Percentiles rank a stretch among this genome's conserved stretches.
These are phyloP conservation scores for Cucurbita maxima DNA, from an alignment of 306 rosid genomes.

Conservation along the genomic window DNA sequence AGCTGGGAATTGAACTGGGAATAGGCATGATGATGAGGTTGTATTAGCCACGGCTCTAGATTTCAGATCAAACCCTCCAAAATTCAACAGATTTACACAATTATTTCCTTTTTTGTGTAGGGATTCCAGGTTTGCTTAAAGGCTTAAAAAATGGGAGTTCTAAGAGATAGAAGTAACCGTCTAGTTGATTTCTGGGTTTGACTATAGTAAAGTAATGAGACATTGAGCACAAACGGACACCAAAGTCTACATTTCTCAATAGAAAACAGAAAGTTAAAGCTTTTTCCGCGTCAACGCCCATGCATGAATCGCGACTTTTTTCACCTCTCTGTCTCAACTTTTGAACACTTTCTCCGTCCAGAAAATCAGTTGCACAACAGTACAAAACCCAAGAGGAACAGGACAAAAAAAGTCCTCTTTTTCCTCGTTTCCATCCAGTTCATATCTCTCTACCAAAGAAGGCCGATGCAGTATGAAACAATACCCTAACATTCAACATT, in stretches of 20 bases:
- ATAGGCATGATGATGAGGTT: neutral
- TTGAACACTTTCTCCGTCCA: conserved; percentile 13
- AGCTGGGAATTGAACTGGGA: conserved; percentile 19
- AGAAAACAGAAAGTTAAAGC: conserved; percentile 20
- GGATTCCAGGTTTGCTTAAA: neutral
- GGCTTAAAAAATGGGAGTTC: neutral
- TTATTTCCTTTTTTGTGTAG: neutral
- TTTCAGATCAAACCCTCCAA: conserved; percentile 18
- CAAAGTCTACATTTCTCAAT: conserved; percentile 15
- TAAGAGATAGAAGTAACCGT: neutral
- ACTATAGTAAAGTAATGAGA: conserved; percentile 19
- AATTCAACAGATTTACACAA: conserved; percentile 4
- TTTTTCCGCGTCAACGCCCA: conserved; percentile 46
- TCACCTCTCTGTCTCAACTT: conserved; percentile 13
- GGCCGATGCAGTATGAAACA: neutral
- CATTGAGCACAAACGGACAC: conserved; percentile 16
- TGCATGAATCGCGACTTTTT: conserved; percentile 23
- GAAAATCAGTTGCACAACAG: conserved; percentile 23
- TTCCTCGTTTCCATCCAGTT: conserved; percentile 23
- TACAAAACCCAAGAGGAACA: conserved; percentile 16
- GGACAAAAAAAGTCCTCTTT: conserved; percentile 35
- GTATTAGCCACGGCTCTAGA: neutral
- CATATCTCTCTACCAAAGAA: conserved; percentile 11
- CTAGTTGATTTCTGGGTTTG: conserved; percentile 14
- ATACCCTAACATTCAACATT: conserved; percentile 17